Base-by-base conservation (phyloP, 139 green algal species). In the Chlamydomonas asymmetrica region DNA sequence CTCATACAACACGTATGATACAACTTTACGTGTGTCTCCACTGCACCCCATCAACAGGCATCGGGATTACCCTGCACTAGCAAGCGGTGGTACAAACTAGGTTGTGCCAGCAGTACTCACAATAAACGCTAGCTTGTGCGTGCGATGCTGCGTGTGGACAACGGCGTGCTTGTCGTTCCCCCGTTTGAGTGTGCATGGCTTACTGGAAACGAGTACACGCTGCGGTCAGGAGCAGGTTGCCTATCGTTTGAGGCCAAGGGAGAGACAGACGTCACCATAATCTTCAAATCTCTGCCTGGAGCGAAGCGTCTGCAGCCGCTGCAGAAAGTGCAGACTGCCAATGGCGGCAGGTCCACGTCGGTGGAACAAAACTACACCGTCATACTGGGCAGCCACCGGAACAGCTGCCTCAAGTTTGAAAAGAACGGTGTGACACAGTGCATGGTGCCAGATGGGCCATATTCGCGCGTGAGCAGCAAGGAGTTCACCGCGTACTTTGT, bases 171-270 rank as follows among this genome's bases (percentile, higher is more conserved):
- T 0, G 84, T 96, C 0, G 90, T 97, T 4, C 92, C 93, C 1
- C 93, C 93, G 18, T 91, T 95, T 72, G 91, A 95, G 66, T 94
- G 88, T 41, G 92, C 91, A 0, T 97, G 93, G 93, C 80, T 97
- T 7, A 82, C 73, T 16, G 66, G 79, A 34, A 78, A 84, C 20
- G 84, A 89, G 22, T 82, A 83, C 25, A 69, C 85, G 41, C 67
- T 94, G 6, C 69, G 94, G 6, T 49, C 52, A 27, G 63, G 60
- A 18, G 32, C 59, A 27, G 67, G 73, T 5, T 57, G 49, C 40
- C 2, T 78, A n/a, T 70, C 49, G 50, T 83, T 80, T 7, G 64
- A 82, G 20, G 40, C 43, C 45, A 72, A 83, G 88, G 92, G 87
- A 8, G 86, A 92, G 16, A 97, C 91, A 10, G 92, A 97, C 61